phyloP scores from a whole-genome alignment of 2,329 filamentous ascomycete genomes.

The Leptographium procerum region DNA sequence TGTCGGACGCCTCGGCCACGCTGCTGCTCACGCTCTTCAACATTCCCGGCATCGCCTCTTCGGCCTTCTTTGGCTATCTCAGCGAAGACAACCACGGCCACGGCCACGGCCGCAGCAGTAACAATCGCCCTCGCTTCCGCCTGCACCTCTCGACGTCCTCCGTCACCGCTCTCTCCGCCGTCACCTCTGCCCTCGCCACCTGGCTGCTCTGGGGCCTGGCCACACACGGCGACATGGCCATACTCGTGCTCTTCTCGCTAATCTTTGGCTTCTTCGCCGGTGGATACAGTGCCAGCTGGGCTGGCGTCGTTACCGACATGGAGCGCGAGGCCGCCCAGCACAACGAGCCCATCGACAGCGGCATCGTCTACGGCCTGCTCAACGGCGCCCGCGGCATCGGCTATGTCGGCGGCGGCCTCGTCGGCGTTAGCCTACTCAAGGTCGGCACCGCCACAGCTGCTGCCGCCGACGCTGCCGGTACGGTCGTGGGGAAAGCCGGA shows the following conservation, averaged over 20 bases:
- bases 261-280: slow-evolving; percentile 4
- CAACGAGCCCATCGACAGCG: slow-evolving; percentile 3
- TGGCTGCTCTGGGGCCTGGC: slow-evolving; percentile 3
- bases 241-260: slow-evolving; percentile 2
- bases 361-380: slow-evolving; percentile 4
- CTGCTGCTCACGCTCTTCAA: slow-evolving; percentile 3
- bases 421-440: not conserved
- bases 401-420: slow-evolving; percentile 2
- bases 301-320: not conserved
- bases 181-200: not conserved
- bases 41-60: not conserved
- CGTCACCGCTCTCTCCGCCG: not conserved
- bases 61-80: slow-evolving; percentile 2
- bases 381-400: slow-evolving; percentile 3
- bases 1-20: not conserved
- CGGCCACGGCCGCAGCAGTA: not conserved
- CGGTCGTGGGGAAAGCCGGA: not conserved
- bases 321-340: slow-evolving; percentile 1
- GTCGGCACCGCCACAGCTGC: not conserved
- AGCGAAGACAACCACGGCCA: not conserved
- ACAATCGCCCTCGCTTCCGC: not conserved
- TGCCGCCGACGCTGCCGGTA: not conserved
- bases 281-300: slow-evolving; percentile 5
- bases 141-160: not conserved
- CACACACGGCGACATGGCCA: not conserved